Percentiles rank a stretch among this genome's conserved stretches.
Evolutionary conservation across 495 filamentous ascomycete species (phyloP).

Genomic region (Xylaria scruposa): DNA sequence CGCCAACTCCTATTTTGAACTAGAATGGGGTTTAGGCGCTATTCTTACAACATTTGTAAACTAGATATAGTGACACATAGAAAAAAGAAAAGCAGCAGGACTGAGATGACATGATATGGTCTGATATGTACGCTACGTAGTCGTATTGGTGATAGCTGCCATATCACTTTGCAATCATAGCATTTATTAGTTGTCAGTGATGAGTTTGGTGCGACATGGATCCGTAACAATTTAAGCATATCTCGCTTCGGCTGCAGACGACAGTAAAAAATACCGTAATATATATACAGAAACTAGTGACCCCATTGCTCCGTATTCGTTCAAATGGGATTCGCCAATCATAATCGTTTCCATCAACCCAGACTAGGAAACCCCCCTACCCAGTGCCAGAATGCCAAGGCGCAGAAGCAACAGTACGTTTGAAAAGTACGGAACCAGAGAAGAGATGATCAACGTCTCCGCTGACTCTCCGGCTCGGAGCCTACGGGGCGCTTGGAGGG

Average conservation of each 20-base stretch:
- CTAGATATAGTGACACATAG: neutral
- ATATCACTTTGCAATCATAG: slow-evolving; percentile 7
- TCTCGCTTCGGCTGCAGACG: slow-evolving; percentile 15
- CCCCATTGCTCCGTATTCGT: slow-evolving; percentile 10
- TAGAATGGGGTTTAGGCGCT: neutral
- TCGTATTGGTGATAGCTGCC: neutral
- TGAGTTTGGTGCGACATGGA: neutral
- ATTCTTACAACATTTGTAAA: neutral
- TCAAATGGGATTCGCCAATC: slow-evolving; percentile 9
- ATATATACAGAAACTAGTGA: neutral
- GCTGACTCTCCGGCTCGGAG: slow-evolving; percentile 4
- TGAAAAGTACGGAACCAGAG: neutral
- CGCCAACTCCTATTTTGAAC: neutral
- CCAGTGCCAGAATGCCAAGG: neutral
- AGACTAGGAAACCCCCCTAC: slow-evolving; percentile 10
- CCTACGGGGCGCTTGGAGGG: neutral
- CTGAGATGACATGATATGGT: slow-evolving; percentile 6
- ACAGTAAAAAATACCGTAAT: neutral
- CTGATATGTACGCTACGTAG: slow-evolving; percentile 2
- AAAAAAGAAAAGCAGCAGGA: neutral
- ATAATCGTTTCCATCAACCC: neutral
- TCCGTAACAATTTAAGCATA: neutral
- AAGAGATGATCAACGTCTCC: neutral
- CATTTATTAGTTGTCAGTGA: neutral
- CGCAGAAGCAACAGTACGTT: slow-evolving; percentile 9